phyloP scores from a whole-genome alignment of 2,329 filamentous ascomycete species.

The Trichoderma sp. region DNA sequence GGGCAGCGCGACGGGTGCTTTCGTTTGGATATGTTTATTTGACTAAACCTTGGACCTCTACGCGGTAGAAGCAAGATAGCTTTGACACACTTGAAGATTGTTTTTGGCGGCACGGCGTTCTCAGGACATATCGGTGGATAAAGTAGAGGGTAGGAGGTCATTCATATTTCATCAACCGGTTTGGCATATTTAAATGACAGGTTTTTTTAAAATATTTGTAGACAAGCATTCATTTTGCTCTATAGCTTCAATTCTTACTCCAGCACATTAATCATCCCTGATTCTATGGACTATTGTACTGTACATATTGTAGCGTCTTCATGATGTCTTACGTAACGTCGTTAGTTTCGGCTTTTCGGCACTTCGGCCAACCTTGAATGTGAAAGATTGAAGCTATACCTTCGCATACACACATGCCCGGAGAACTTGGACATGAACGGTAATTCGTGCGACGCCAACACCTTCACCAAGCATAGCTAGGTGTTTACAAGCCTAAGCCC shows the following conservation, averaged over 20 bases:
- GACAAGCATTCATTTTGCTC: neutral
- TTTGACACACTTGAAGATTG: neutral
- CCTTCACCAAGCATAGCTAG: neutral
- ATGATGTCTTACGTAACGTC: neutral
- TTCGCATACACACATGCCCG: neutral
- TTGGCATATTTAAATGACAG: neutral
- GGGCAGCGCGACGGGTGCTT: slow-evolving; percentile 40
- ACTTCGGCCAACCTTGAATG: neutral
- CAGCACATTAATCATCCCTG: neutral
- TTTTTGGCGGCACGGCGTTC: neutral
- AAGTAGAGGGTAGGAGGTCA: neutral
- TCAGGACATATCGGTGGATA: neutral
- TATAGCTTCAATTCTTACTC: neutral
- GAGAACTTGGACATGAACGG: neutral
- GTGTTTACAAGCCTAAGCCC: neutral
- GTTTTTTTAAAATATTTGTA: neutral
- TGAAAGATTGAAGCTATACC: neutral
- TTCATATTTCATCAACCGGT: neutral
- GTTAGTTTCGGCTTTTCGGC: neutral
- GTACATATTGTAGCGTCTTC: neutral
- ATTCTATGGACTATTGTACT: neutral
- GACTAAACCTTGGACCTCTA: slow-evolving; percentile 23
- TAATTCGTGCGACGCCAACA: neutral
- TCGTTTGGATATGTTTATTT: slow-evolving; percentile 49
- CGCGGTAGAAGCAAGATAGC: too few species aligned